Conservation (phyloP, 2,329 filamentous ascomycete genomes). For the Dactylellina drechsleri region DNA sequence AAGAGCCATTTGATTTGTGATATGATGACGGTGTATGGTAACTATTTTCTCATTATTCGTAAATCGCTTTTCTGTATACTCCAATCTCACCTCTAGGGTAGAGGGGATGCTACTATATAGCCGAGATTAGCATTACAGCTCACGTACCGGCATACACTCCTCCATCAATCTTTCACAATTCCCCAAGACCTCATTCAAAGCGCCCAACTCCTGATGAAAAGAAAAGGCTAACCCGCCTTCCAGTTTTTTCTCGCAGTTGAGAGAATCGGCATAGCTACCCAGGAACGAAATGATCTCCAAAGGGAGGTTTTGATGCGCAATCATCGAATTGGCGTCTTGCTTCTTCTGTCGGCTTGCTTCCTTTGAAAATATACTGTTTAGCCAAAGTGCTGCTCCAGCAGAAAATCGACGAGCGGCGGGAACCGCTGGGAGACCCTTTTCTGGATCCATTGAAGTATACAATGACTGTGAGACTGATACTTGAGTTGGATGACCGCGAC, state of each 20-base stretch:
- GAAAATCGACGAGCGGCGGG: conserved; percentile 23
- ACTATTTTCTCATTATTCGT: conserved; percentile 14
- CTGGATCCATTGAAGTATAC: conserved; percentile 44
- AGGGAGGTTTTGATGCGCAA: conserved; percentile 52
- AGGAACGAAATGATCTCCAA: conserved; percentile 52
- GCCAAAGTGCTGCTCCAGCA: conserved; percentile 15
- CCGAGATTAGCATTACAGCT: too few species aligned
- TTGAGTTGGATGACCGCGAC: conserved; percentile 35
- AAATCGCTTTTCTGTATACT: background rate
- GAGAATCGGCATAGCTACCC: conserved; percentile 48
- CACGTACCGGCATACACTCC: conserved; percentile 46
- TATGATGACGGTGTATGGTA: conserved; percentile 84
- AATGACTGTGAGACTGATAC: conserved; percentile 49
- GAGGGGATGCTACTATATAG: too few species aligned
- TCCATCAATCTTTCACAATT: conserved; percentile 46
- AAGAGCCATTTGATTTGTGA: conserved; percentile 89
- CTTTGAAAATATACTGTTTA: conserved; percentile 26
- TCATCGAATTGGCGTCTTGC: conserved; percentile 20
- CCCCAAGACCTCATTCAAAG: conserved; percentile 49
- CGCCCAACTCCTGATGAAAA: conserved; percentile 31
- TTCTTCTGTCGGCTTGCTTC: conserved; percentile 11
- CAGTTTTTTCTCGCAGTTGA: conserved; percentile 47
- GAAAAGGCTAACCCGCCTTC: conserved; percentile 25
- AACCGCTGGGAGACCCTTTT: conserved; percentile 49
- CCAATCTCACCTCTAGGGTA: too few species aligned